A percentile compares a stretch with the other conserved stretches of the same genome.
Evolutionary conservation across 78 protist species (phyloP).

Genomic region (Creolimax fragrantissima): DNA sequence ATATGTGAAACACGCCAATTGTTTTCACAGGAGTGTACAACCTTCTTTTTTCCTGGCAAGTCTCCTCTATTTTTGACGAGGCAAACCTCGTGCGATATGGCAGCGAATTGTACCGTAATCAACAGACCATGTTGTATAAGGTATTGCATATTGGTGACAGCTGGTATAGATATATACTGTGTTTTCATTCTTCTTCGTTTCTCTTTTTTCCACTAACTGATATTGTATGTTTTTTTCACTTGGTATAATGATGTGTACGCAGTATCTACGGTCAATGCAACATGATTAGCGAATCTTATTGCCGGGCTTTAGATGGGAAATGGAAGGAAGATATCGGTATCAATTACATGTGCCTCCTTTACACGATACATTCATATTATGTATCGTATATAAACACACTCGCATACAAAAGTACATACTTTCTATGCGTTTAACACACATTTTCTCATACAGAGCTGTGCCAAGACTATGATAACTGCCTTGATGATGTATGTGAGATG

Average conservation of each 20-base stretch:
- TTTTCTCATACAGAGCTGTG: constrained; percentile 28
- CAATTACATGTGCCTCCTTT: not conserved
- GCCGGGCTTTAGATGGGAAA: not conserved
- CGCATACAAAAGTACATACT: not conserved
- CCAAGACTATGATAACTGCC: not conserved
- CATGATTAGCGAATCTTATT: not conserved
- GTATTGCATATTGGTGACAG: not conserved
- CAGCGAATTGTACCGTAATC: not conserved
- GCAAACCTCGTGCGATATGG: not conserved
- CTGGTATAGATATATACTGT: not conserved
- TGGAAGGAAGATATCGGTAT: not conserved
- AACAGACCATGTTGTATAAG: constrained; percentile 10
- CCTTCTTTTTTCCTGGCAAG: not conserved
- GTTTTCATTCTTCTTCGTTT: not conserved
- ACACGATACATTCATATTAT: not conserved
- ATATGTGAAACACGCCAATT: not conserved
- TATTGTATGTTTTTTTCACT: no score
- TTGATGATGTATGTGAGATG: constrained; percentile 11
- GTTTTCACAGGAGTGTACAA: not conserved
- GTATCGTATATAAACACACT: not conserved
- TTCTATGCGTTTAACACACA: not conserved
- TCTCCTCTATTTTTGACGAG: not conserved
- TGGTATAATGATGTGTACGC: no score
- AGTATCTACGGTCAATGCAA: not conserved
- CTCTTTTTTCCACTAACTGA: not conserved